A percentile compares a stretch with the other conserved stretches of the same genome.
Evolutionary conservation across 1,284 basidiomycete species (phyloP).

Genomic region (Taiwanofungus camphoratus): DNA sequence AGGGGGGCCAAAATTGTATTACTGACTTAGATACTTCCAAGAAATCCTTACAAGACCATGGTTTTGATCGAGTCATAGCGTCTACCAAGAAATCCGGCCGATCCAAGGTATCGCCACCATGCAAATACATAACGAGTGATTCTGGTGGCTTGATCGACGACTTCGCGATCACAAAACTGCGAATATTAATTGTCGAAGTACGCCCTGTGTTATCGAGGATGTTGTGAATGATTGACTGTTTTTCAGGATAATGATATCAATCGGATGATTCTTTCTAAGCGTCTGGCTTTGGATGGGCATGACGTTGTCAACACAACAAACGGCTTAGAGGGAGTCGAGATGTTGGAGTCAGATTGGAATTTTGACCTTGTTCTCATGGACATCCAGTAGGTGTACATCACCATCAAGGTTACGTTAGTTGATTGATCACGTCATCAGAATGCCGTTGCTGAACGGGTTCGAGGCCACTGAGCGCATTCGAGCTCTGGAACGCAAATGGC

Average conservation of each 20-base stretch:
- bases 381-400: slow-evolving; percentile 49
- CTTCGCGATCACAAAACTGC: slow-evolving; percentile 31
- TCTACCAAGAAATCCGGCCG: too few species aligned
- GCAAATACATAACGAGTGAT: too few species aligned
- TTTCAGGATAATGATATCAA: slow-evolving; percentile 74
- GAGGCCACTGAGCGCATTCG: slow-evolving; percentile 69
- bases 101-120: too few species aligned
- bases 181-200: slow-evolving; percentile 73
- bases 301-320: slow-evolving; percentile 65
- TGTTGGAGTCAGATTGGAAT: slow-evolving; percentile 51
- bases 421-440: slow-evolving; percentile 36
- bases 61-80: too few species aligned
- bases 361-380: slow-evolving; percentile 84
- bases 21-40: too few species aligned
- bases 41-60: too few species aligned
- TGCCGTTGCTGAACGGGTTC: slow-evolving; percentile 81
- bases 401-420: slow-evolving; percentile 1
- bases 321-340: slow-evolving; percentile 72
- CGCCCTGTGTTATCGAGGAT: slow-evolving; percentile 8
- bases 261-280: slow-evolving; percentile 66
- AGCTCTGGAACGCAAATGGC: slow-evolving; percentile 40
- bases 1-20: slow-evolving; percentile 29
- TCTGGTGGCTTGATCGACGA: slow-evolving; percentile 1
- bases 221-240: neutral
- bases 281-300: slow-evolving; percentile 66